Percentiles rank a stretch among this genome's conserved stretches.
These are phyloP conservation scores for Fraxinus excelsior DNA, from an alignment of 257 asterid genomes.

Conservation along the genomic window DNA sequence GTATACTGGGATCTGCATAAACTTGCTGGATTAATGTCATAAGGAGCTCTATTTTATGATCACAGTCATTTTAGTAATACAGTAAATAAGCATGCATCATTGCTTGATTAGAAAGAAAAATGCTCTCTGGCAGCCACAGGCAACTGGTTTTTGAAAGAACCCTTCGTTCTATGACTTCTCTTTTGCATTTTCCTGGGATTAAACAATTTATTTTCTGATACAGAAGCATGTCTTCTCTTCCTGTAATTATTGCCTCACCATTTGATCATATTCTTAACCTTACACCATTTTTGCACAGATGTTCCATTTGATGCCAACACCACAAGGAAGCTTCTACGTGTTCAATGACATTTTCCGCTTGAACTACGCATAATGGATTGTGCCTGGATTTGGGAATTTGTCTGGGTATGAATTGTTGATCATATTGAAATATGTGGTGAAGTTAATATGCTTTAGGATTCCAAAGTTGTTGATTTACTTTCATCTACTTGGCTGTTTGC, in stretches of 20 bases:
- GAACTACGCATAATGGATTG: constrained; percentile 64
- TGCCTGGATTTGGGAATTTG: constrained; percentile 13
- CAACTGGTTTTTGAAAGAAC: constrained; percentile 11
- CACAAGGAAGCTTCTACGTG: constrained; percentile 83
- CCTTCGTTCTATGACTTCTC: background rate
- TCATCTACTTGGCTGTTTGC: constrained; percentile 32
- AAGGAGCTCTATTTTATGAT: background rate
- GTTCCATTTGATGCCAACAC: constrained; percentile 94
- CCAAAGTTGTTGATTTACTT: constrained; percentile 26
- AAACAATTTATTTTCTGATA: background rate
- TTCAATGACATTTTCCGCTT: constrained; percentile 87
- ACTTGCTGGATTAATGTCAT: background rate
- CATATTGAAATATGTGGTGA: constrained; percentile 30
- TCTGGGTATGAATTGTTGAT: constrained; percentile 28
- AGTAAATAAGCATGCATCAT: background rate
- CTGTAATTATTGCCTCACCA: constrained; percentile 7
- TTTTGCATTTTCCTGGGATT: background rate
- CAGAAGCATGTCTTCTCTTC: background rate
- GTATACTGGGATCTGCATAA: background rate
- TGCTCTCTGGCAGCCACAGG: background rate
- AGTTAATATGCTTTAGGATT: constrained; percentile 26
- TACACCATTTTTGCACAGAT: constrained; percentile 46
- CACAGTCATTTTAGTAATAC: background rate
- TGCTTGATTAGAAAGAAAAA: background rate
- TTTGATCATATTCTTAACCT: background rate